Base-by-base conservation (phyloP, 352 stramenopile genomes). In the Globisporangium cylindrosporum region DNA sequence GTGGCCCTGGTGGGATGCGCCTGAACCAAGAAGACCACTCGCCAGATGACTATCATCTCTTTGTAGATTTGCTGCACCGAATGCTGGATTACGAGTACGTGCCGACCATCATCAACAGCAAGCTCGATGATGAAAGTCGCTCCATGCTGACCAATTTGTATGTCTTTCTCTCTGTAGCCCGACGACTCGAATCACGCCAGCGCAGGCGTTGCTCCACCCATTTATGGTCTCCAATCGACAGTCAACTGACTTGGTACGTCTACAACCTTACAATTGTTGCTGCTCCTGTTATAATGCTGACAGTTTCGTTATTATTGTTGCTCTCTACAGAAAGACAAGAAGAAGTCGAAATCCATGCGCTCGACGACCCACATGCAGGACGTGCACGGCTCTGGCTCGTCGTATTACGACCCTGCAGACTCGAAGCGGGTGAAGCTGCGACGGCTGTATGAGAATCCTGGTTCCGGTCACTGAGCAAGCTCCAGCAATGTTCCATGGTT, bases 31-130 rank as follows among this genome's bases (percentile, higher is more conserved):
- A 90, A 5, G 73, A 85, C 65, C 95, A 98, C 62, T 82, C 76
- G 2, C 68, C 82, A 8, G 76, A 90, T 41, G 88, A 98, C 63
- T 99, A 99, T 73, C 75, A 82, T 15, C 73, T 92, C 2, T 98
- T 99, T 71, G 76, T 98, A 7, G 97, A 99, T 74, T 78, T 99
- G 12, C 76, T 99, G 12, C 80, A 93, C 69, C 78, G 86, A 38
- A 99, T 99, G 96, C 81, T 99, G 20, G 82, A 97, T n/a, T 99
- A 93, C 71, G 89, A 98, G 88, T 96, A 88, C 29, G 88, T 86
- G 43, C 36, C 36, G 0, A 5, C 34, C 1, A 49, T 9, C 12
- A 2, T 46, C 51, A 57, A 0, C n/a, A 56, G n/a, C 20, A 56
- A 56, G 49, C 5, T 5, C 43, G 4, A 57, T 34, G 48, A 15